Conservation (phyloP, 2,329 filamentous ascomycete species). For the Penicillium frequentans region DNA sequence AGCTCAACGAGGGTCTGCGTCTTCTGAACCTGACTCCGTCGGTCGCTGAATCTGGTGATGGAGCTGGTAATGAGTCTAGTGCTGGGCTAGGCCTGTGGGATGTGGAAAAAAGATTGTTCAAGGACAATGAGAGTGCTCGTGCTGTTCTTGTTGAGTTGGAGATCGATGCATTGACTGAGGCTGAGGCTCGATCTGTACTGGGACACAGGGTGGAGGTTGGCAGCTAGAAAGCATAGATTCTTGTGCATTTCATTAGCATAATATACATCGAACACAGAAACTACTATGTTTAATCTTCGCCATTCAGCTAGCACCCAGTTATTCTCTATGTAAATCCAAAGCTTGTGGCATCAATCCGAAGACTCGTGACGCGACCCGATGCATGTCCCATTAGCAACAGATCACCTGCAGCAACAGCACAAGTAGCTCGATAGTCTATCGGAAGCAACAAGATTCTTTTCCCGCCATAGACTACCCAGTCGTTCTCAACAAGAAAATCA, state of each 20-base stretch:
- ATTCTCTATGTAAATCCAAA: neutral
- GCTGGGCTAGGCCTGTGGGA: conserved; percentile 40
- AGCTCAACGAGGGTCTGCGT: conserved; percentile 40
- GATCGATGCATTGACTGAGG: conserved; percentile 44
- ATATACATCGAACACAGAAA: neutral
- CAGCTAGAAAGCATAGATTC: neutral
- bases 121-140: conserved; percentile 49
- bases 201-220: conserved; percentile 46
- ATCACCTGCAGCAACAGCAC: neutral
- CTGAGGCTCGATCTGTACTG: conserved; percentile 48
- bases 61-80: conserved; percentile 5
- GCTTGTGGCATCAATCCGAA: neutral
- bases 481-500: neutral
- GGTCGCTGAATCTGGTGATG: conserved; percentile 9
- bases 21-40: conserved; percentile 33
- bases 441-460: neutral
- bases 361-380: neutral
- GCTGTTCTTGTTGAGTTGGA: conserved; percentile 45
- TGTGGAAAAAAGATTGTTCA: conserved; percentile 49
- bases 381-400: neutral
- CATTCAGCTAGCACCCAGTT: neutral
- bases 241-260: neutral
- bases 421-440: neutral
- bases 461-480: neutral
- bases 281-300: neutral